phyloP scores from a whole-genome alignment of 495 filamentous ascomycete genomes.

The Hyaloscypha bicolor region DNA sequence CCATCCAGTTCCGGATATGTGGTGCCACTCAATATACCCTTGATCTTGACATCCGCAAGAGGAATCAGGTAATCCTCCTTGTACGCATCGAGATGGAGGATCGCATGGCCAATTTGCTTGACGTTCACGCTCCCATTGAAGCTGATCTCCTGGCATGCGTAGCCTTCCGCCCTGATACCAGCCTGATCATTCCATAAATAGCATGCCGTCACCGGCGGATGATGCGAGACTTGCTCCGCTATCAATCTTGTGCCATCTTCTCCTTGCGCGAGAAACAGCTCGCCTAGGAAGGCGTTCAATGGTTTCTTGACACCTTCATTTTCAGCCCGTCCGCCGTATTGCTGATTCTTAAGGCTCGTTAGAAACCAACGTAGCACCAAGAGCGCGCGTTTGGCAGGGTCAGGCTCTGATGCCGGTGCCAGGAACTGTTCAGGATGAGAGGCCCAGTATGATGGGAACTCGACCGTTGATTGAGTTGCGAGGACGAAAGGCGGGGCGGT shows the following conservation, averaged over 20 bases:
- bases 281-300: slow-evolving; percentile 74
- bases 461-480: slow-evolving; percentile 82
- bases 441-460: slow-evolving; percentile 95
- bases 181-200: background rate
- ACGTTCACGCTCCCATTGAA: slow-evolving; percentile 91
- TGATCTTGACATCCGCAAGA: slow-evolving; percentile 86
- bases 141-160: slow-evolving; percentile 93
- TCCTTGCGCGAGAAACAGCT: slow-evolving; percentile 60
- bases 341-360: slow-evolving; percentile 88
- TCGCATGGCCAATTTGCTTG: slow-evolving; percentile 93
- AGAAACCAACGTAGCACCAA: slow-evolving; percentile 95
- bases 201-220: background rate
- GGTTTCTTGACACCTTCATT: slow-evolving; percentile 91
- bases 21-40: slow-evolving; percentile 85
- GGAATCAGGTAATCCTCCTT: slow-evolving; percentile 85
- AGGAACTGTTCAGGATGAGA: slow-evolving; percentile 87
- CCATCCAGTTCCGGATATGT: slow-evolving; percentile 91
- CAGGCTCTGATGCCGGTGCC: slow-evolving; percentile 76
- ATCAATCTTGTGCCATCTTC: background rate
- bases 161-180: slow-evolving; percentile 60
- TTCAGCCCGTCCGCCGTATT: slow-evolving; percentile 73
- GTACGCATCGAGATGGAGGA: slow-evolving; percentile 69
- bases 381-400: slow-evolving; percentile 80
- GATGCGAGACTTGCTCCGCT: background rate
- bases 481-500: slow-evolving; percentile 96